Evolutionary conservation across 176 grass and related monocot species (phyloP).

Genomic region (Zoysia pacifica): DNA sequence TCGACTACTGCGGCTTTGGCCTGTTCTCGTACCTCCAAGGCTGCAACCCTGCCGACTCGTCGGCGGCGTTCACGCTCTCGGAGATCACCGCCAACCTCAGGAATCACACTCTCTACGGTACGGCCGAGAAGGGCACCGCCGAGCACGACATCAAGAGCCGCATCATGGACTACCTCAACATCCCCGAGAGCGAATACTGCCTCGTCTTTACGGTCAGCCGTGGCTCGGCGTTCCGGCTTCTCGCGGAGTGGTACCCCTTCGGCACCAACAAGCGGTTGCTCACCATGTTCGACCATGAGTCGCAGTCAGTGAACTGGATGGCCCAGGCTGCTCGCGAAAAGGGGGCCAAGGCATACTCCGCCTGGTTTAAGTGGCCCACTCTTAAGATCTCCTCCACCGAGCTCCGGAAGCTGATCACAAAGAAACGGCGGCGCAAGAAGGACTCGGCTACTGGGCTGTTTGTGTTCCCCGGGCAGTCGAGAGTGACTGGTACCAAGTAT

Average conservation of each 20-base stretch:
- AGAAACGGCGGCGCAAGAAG: slow-evolving; percentile 87
- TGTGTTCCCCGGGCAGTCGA: slow-evolving; percentile 95
- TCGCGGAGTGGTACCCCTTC: slow-evolving; percentile 95
- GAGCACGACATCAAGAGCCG: slow-evolving; percentile 79
- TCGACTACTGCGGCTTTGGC: slow-evolving; percentile 98
- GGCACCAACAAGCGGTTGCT: slow-evolving; percentile 85
- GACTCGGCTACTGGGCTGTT: slow-evolving; percentile 80
- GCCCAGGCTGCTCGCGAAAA: slow-evolving; percentile 78
- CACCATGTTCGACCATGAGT: slow-evolving; percentile 99
- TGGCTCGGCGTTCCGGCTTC: slow-evolving; percentile 89
- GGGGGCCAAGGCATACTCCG: slow-evolving; percentile 81
- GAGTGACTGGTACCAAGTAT: slow-evolving; percentile 95
- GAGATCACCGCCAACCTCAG: slow-evolving; percentile 94
- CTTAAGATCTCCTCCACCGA: slow-evolving; percentile 86
- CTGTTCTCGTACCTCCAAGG: slow-evolving; percentile 93
- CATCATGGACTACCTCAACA: slow-evolving; percentile 99
- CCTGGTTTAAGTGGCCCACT: slow-evolving; percentile 89
- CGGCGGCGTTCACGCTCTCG: slow-evolving; percentile 73
- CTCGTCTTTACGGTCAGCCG: slow-evolving; percentile 93
- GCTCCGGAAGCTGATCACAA: slow-evolving; percentile 78
- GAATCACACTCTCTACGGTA: slow-evolving; percentile 91
- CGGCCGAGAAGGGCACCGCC: slow-evolving; percentile 71
- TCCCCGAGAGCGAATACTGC: slow-evolving; percentile 90
- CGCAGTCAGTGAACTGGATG: slow-evolving; percentile 97
- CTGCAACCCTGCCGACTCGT: slow-evolving; percentile 68